Evolutionary conservation across 176 grass and related monocot genomes (phyloP).

Genomic region (maize (Zea mays)): DNA sequence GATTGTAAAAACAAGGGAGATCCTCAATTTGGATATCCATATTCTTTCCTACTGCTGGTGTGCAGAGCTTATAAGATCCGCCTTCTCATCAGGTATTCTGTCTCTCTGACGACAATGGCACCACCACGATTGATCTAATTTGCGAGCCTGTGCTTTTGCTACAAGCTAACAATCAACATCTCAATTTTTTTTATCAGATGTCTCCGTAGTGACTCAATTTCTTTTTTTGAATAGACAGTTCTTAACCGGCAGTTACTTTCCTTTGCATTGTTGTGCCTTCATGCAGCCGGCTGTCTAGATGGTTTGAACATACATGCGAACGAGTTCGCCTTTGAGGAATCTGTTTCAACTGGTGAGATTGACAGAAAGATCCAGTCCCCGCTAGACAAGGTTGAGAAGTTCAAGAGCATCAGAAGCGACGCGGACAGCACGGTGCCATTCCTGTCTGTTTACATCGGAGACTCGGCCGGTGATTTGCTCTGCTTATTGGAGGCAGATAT

Average conservation of each 20-base stretch:
- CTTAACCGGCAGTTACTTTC: conserved; percentile 12
- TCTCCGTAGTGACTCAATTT: no score
- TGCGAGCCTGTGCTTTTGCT: conserved; percentile 7
- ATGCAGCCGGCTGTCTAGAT: conserved; percentile 78
- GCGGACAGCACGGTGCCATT: conserved; percentile 14
- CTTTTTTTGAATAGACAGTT: neutral
- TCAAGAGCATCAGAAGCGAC: conserved; percentile 58
- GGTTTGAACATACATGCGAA: conserved; percentile 86
- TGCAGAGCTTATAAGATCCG: conserved; percentile 86
- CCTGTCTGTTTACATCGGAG: conserved; percentile 83
- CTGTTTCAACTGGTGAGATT: conserved; percentile 87
- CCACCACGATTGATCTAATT: neutral
- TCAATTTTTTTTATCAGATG: neutral
- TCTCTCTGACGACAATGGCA: conserved; percentile 10
- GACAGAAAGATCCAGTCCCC: conserved; percentile 79
- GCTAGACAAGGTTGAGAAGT: conserved; percentile 71
- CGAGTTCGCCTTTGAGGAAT: conserved; percentile 80
- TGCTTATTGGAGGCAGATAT: conserved; percentile 93
- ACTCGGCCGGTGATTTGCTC: conserved; percentile 89
- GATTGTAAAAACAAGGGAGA: conserved; percentile 59
- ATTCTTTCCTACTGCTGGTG: conserved; percentile 98
- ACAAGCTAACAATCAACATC: neutral
- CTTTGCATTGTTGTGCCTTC: conserved; percentile 20
- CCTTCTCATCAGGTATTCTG: conserved; percentile 83
- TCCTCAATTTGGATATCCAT: conserved; percentile 70